Conservation (phyloP, 108 stramenopile species). For the Seminavis robusta region DNA sequence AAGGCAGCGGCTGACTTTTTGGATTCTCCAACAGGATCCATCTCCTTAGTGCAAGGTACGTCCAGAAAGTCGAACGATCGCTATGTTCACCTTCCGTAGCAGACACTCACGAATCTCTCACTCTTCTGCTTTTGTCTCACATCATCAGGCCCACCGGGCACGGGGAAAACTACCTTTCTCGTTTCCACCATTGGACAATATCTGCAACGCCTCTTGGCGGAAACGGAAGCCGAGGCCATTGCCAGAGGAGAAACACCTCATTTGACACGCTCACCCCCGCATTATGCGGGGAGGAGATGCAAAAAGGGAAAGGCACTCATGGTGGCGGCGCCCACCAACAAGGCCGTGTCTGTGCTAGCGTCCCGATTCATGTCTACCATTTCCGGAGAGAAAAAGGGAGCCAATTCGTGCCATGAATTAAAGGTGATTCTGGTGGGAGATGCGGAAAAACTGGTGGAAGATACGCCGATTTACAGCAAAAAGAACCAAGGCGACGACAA, state of each 20-base stretch:
- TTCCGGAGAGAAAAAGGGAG: constrained; percentile 3
- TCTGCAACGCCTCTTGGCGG: constrained; percentile 22
- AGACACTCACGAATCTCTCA: too few species aligned
- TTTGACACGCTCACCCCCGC: too few species aligned
- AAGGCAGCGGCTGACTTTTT: constrained; percentile 67
- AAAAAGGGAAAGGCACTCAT: constrained; percentile 28
- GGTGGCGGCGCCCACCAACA: constrained; percentile 70
- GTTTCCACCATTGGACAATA: constrained; percentile 64
- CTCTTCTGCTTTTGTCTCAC: too few species aligned
- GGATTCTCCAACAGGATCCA: constrained; percentile 37
- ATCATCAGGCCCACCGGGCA: constrained; percentile 46
- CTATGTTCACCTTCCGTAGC: too few species aligned
- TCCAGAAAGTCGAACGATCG: too few species aligned
- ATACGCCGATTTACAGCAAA: too few species aligned
- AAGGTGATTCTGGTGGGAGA: constrained; percentile 63
- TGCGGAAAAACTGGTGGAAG: constrained; percentile 48
- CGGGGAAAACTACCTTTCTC: constrained; percentile 76
- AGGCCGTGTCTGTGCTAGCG: constrained; percentile 69
- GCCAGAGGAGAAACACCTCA: too few species aligned
- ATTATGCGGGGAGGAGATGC: too few species aligned
- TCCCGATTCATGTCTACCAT: constrained; percentile 52
- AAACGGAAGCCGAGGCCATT: too few species aligned
- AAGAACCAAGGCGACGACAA: too few species aligned
- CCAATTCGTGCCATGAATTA: too few species aligned
- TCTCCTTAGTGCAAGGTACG: constrained; percentile 77